Base-by-base conservation (phyloP, 495 filamentous ascomycete species). In the Extremus antarcticus region DNA sequence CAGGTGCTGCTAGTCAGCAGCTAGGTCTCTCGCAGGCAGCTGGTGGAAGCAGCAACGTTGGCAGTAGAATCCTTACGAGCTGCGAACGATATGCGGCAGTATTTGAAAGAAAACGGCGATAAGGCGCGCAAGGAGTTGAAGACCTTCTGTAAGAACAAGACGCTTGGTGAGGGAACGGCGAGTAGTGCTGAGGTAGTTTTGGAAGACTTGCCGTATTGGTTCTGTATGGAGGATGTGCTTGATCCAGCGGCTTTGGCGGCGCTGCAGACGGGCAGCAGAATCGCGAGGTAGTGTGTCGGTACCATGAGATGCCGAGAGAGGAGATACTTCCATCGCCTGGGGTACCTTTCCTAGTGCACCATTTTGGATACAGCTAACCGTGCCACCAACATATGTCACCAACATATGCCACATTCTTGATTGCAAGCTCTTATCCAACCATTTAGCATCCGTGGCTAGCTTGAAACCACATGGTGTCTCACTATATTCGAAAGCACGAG, bases 131-230 rank as follows among this genome's bases (percentile, higher is more conserved):
- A 45, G 19, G 41, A 45, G 41, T n/a, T 45, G 41, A 45, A 45
- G 41, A 45, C 19, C 19, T 45, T 45, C 41, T 45, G 41, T n/a
- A 45, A 45, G 41, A 45, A 45, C 41, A 45, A 45, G 19, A 45
- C 16, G 16, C n/a, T 45, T n/a, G 19, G 41, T 7, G 4, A 45
- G 16, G n/a, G 4, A n/a, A 17, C 4, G 17, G n/a, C 8, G n/a
- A n/a, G 7, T 17, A n/a, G 19, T 7, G 41, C 19, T n/a, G 16
- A 17, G 17, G 7, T n/a, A 9, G 19, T n/a, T 17, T 7, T 17
- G 41, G n/a, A 45, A 7, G 41, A 21, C 7, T 13, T 35, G 13
- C 29, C 29, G 13, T 45, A 17, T 3, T 17, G 41, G 41, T 45
- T 45, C 41, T 9, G 41, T 17, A n/a, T 45, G 41, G 41, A 45